Evolutionary conservation across 169 alveolate genomes (phyloP).

Genomic region (Theileria annulata): DNA sequence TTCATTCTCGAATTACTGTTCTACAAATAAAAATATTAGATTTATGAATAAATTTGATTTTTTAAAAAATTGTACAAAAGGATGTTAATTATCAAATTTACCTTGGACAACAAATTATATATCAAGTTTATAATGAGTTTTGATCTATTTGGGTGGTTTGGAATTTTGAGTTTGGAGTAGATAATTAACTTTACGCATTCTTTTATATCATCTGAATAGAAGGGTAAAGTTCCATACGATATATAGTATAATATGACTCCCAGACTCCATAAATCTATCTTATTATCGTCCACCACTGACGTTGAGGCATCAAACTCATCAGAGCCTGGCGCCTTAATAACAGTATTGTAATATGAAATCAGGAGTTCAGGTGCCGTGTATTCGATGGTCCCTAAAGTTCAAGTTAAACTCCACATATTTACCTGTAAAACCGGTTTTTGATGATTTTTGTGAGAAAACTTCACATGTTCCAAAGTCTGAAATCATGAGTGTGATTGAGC

Average conservation of each 20-base stretch:
- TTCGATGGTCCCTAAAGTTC: slow-evolving; percentile 81
- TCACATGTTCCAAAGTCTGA: slow-evolving; percentile 85
- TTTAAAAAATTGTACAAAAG: too few species aligned
- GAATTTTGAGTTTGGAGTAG: slow-evolving; percentile 17
- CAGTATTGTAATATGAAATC: slow-evolving; percentile 27
- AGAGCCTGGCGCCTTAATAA: not conserved
- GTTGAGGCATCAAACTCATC: not conserved
- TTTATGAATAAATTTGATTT: too few species aligned
- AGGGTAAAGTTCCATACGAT: slow-evolving; percentile 71
- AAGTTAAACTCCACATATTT: not conserved
- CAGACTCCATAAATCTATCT: slow-evolving; percentile 82
- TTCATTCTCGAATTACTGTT: not conserved
- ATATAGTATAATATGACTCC: slow-evolving; percentile 77
- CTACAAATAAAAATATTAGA: too few species aligned
- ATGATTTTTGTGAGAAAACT: slow-evolving; percentile 39
- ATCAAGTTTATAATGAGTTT: slow-evolving; percentile 27
- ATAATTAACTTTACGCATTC: slow-evolving; percentile 54
- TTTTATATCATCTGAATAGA: slow-evolving; percentile 50
- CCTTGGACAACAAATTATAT: slow-evolving; percentile 27
- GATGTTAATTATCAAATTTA: not conserved
- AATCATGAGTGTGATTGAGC: slow-evolving; percentile 68
- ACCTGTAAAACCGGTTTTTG: not conserved
- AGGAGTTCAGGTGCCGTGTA: slow-evolving; percentile 85
- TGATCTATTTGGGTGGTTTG: slow-evolving; percentile 15
- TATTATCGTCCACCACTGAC: slow-evolving; percentile 42